Evolutionary conservation across 169 alveolate genomes (phyloP).

Genomic region (Miamiensis avidus): DNA sequence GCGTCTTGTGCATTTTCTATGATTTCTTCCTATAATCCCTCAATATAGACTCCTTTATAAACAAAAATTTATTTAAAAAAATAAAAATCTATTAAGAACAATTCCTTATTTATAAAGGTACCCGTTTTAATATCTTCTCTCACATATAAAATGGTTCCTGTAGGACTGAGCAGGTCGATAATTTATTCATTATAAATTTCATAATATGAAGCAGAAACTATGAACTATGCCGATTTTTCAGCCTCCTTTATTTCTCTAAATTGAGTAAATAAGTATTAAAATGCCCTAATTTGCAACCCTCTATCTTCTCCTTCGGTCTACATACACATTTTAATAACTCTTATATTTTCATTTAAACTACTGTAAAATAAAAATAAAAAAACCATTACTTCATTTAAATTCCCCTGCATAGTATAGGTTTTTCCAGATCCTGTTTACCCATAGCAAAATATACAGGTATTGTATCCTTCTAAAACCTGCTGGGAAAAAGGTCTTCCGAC

Average conservation of each 20-base stretch:
- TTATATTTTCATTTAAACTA: too few species aligned
- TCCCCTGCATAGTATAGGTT: conserved; percentile 36
- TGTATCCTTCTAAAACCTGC: conserved; percentile 30
- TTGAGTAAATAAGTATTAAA: conserved; percentile 20
- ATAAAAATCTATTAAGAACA: too few species aligned
- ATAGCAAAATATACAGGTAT: conserved; percentile 41
- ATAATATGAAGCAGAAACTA: conserved; percentile 58
- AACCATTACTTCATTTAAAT: neutral
- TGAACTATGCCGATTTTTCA: conserved; percentile 7
- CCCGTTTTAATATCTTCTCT: conserved; percentile 30
- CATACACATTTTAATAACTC: too few species aligned
- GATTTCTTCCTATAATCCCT: conserved; percentile 56
- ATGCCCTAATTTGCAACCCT: conserved; percentile 29
- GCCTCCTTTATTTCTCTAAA: neutral
- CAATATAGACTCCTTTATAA: conserved; percentile 51
- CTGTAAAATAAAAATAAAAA: too few species aligned
- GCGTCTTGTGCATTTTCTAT: conserved; percentile 39
- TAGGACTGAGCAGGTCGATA: conserved; percentile 66
- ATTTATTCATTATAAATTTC: conserved; percentile 87
- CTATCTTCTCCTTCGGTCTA: conserved; percentile 2
- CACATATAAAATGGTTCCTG: conserved; percentile 5
- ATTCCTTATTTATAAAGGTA: neutral
- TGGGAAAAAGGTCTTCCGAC: conserved; percentile 27
- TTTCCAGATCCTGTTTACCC: conserved; percentile 47
- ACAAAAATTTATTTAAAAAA: too few species aligned